Conservation (phyloP, 495 filamentous ascomycete genomes). For the Bacidia gigantensis region DNA sequence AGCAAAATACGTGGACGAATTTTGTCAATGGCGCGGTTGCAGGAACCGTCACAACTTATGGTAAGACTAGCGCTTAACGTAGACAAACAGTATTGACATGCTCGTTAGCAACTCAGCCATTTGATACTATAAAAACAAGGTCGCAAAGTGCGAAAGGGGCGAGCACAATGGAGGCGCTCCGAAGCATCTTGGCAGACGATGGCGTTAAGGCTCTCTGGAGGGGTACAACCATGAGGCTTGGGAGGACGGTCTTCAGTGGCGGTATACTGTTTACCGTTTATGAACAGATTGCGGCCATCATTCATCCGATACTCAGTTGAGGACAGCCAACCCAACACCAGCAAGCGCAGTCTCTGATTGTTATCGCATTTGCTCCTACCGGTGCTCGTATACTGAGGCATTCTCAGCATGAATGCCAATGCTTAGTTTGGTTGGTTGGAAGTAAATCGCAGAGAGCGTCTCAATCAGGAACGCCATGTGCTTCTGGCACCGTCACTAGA, state of each 20-base stretch:
- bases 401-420: too few species aligned
- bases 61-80: too few species aligned
- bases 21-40: conserved; percentile 50
- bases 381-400: too few species aligned
- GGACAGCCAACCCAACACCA: too few species aligned
- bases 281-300: conserved; percentile 35
- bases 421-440: too few species aligned
- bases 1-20: conserved; percentile 32
- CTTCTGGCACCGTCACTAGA: too few species aligned
- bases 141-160: conserved; percentile 40
- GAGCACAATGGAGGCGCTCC: conserved; percentile 38
- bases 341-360: too few species aligned
- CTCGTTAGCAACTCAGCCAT: conserved; percentile 54
- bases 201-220: conserved; percentile 50
- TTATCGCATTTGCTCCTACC: too few species aligned
- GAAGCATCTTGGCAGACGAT: conserved; percentile 37
- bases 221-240: conserved; percentile 53
- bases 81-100: too few species aligned
- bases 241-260: conserved; percentile 47
- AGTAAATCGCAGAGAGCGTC: too few species aligned
- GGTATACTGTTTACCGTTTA: conserved; percentile 54
- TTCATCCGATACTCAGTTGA: conserved; percentile 12
- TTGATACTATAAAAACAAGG: conserved; percentile 54
- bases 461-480: too few species aligned
- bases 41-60: conserved; percentile 45